These are phyloP conservation scores for Pseudocercospora macadamiae DNA, from an alignment of 2,329 filamentous ascomycete genomes.

Conservation along the genomic window DNA sequence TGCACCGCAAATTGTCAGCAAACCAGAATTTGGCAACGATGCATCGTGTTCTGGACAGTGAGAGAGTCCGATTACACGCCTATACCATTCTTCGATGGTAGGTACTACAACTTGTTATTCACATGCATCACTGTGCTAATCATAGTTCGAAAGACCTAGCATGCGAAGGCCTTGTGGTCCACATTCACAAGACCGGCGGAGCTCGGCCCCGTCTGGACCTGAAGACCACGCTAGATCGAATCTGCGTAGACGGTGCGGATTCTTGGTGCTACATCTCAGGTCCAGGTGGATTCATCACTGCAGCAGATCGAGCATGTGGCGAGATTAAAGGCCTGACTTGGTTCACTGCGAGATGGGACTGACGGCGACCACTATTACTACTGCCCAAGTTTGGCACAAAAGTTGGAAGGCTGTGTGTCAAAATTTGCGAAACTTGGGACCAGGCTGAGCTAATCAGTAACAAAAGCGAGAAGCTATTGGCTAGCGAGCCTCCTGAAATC, in stretches of 20 bases:
- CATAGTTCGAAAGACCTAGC: neutral
- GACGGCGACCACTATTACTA: no score
- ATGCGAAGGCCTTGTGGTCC: slow-evolving; percentile 18
- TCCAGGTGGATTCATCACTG: slow-evolving; percentile 14
- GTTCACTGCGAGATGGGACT: slow-evolving; percentile 19
- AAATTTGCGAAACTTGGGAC: no score
- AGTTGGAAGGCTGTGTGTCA: no score
- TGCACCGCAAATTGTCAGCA: neutral
- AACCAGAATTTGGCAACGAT: slow-evolving; percentile 12
- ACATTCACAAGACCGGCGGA: slow-evolving; percentile 14
- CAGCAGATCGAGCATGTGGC: slow-evolving; percentile 13
- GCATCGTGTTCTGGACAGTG: slow-evolving; percentile 22
- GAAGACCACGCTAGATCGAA: neutral
- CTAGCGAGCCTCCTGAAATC: no score
- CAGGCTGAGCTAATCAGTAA: no score
- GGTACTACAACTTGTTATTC: neutral
- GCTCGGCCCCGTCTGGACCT: slow-evolving; percentile 12
- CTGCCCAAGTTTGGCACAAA: no score
- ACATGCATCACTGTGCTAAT: neutral
- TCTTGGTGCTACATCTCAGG: slow-evolving; percentile 22
- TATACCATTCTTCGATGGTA: slow-evolving; percentile 15
- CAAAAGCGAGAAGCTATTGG: no score
- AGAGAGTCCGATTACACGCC: slow-evolving; percentile 15
- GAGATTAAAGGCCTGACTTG: slow-evolving; percentile 12
- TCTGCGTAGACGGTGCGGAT: slow-evolving; percentile 1